phyloP scores from a whole-genome alignment of 2,329 filamentous ascomycete species.

The Mycogone perniciosa region DNA sequence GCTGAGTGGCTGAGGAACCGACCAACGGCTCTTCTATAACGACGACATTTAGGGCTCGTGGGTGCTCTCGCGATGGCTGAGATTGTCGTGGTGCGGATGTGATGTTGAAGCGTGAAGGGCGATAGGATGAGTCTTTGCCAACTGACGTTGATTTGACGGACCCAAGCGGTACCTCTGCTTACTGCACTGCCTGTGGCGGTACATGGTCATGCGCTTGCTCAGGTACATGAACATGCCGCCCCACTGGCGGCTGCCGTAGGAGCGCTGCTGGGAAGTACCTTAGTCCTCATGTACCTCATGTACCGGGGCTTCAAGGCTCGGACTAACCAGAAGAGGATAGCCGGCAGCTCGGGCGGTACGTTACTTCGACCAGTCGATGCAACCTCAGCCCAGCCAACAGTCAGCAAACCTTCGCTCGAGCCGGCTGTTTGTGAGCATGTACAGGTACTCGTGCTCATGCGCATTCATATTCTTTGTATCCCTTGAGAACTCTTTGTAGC shows the following conservation, averaged over 20 bases:
- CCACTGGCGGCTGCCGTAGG: conserved; percentile 8
- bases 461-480: neutral
- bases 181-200: conserved; percentile 4
- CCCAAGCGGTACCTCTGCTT: too few species aligned
- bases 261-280: conserved; percentile 6
- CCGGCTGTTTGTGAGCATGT: neutral
- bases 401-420: neutral
- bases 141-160: neutral
- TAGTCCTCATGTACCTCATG: too few species aligned
- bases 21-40: conserved; percentile 30
- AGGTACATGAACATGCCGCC: conserved; percentile 8
- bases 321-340: conserved; percentile 5
- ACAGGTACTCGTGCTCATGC: neutral
- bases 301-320: conserved; percentile 6
- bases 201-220: conserved; percentile 1
- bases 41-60: conserved; percentile 22
- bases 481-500: too few species aligned
- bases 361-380: conserved; percentile 1
- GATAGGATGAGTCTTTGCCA: neutral
- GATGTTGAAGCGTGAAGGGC: neutral
- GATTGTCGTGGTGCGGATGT: neutral
- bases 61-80: neutral
- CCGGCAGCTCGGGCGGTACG: conserved; percentile 9
- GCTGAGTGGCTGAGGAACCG: conserved; percentile 15
- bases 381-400: neutral